Percentiles rank a stretch among this genome's conserved stretches.
These are phyloP conservation scores for Eimeria tenella DNA, from an alignment of 169 alveolate genomes.

Conservation along the genomic window DNA sequence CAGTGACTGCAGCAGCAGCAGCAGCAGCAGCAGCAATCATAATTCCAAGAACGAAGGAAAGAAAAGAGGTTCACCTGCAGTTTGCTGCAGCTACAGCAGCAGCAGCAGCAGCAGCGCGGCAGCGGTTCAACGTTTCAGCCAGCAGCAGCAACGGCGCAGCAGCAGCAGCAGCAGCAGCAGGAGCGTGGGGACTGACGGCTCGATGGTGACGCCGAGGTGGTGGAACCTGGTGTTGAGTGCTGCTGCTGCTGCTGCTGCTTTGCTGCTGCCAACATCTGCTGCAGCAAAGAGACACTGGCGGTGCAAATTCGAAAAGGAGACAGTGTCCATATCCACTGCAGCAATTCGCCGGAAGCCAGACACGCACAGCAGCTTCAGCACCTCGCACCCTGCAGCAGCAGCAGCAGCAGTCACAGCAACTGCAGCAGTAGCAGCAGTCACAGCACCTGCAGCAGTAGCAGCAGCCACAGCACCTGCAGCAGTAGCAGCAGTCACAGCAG, in stretches of 20 bases:
- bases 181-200: neutral
- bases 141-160: neutral
- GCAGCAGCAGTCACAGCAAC: neutral
- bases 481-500: neutral
- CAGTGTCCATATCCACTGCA: slow-evolving; percentile 98
- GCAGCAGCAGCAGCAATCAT: neutral
- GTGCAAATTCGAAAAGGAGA: slow-evolving; percentile 97
- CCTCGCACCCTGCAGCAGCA: slow-evolving; percentile 95
- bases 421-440: no score
- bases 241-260: slow-evolving; percentile 94
- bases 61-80: neutral
- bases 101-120: neutral
- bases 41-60: neutral
- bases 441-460: neutral
- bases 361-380: slow-evolving; percentile 94
- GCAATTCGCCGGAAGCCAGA: slow-evolving; percentile 94
- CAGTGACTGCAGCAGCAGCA: slow-evolving; percentile 22
- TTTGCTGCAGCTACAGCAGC: neutral
- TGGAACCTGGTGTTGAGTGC: slow-evolving; percentile 85
- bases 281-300: slow-evolving; percentile 94
- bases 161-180: no score
- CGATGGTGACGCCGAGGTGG: slow-evolving; percentile 81
- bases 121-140: no score
- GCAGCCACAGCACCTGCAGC: neutral
- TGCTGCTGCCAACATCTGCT: slow-evolving; percentile 91